Evolutionary conservation across 805 yeast genomes (phyloP).

Genomic region (Wickerhamomyces ciferrii): DNA sequence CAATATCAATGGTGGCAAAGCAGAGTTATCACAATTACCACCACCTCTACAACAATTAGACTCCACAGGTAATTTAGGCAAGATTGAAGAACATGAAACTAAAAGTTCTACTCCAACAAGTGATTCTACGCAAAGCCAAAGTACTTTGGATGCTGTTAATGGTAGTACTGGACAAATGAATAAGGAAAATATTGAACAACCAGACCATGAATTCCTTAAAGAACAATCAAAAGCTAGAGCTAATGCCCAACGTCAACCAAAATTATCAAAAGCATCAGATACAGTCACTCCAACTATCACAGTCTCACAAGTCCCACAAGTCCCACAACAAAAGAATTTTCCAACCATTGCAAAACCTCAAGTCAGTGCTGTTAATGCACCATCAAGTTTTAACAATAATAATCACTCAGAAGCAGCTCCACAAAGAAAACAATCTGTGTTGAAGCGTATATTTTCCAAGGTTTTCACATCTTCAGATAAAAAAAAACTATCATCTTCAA

Average conservation of each 20-base stretch:
- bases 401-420: not conserved
- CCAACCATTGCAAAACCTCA: not conserved
- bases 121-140: not conserved
- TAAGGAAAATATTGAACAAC: not conserved
- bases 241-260: not conserved
- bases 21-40: not conserved
- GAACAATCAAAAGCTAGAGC: not conserved
- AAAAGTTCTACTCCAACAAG: not conserved
- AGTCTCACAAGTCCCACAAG: not conserved
- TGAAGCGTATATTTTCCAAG: slow-evolving; percentile 17
- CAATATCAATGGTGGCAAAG: not conserved
- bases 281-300: not conserved
- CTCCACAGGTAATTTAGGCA: slow-evolving; percentile 5
- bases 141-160: not conserved
- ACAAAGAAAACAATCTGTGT: slow-evolving; percentile 15
- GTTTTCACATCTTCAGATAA: slow-evolving; percentile 4
- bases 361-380: not conserved
- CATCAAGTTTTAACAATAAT: not conserved
- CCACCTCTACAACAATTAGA: not conserved
- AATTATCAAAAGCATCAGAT: not conserved
- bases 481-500: not conserved
- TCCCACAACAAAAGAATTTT: not conserved
- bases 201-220: not conserved
- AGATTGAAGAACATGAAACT: slow-evolving; percentile 14
- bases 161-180: not conserved